A percentile compares a stretch with the other conserved stretches of the same genome.
Evolutionary conservation across 2,329 filamentous ascomycete species (phyloP).

Genomic region (Colletotrichum musicola): DNA sequence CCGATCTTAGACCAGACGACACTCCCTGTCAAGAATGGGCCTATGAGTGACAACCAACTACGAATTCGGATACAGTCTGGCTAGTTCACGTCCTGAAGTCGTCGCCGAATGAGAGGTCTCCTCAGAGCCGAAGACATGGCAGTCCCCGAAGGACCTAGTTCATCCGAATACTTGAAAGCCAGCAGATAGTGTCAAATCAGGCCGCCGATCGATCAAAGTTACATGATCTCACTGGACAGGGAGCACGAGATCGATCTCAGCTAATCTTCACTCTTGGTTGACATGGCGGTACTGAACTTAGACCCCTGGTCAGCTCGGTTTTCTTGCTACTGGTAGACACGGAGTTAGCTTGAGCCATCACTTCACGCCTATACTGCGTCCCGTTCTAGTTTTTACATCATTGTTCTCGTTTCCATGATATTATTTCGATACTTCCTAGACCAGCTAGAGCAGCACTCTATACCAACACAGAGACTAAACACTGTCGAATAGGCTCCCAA

Average conservation of each 20-base stretch:
- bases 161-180: too few species aligned
- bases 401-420: neutral
- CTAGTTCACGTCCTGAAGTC: too few species aligned
- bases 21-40: neutral
- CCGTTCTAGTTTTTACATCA: neutral
- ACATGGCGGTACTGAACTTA: too few species aligned
- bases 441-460: neutral
- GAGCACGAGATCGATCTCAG: too few species aligned
- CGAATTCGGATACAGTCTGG: too few species aligned
- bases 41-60: neutral
- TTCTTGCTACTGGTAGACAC: neutral
- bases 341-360: neutral
- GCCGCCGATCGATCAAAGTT: too few species aligned
- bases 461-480: neutral
- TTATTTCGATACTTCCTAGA: neutral
- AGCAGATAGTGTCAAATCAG: too few species aligned
- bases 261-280: too few species aligned
- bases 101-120: too few species aligned
- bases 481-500: neutral
- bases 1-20: conserved; percentile 11
- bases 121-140: too few species aligned
- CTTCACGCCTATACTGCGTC: neutral
- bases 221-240: too few species aligned
- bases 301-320: neutral
- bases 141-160: too few species aligned